These are phyloP conservation scores for Metarhizium brunneum DNA, from an alignment of 2,329 filamentous ascomycete species.

Conservation along the genomic window DNA sequence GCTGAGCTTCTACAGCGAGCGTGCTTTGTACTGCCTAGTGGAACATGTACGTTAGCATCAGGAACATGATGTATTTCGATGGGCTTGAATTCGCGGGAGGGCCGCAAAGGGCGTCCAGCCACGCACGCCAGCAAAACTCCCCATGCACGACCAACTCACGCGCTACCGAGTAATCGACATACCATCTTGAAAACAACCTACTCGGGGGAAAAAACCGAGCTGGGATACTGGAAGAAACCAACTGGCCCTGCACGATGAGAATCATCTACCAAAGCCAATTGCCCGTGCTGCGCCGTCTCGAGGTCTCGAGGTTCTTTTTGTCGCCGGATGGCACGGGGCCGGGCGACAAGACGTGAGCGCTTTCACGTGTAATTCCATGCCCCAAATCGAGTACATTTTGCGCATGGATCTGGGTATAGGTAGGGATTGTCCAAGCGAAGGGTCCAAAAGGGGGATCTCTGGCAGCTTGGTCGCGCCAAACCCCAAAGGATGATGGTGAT, in stretches of 20 bases:
- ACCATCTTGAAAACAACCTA: too few species aligned
- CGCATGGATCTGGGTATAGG: too few species aligned
- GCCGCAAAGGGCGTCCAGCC: too few species aligned
- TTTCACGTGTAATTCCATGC: background rate
- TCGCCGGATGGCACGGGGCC: background rate
- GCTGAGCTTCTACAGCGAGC: background rate
- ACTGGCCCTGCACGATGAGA: background rate
- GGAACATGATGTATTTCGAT: too few species aligned
- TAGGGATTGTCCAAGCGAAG: background rate
- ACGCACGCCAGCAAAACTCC: too few species aligned
- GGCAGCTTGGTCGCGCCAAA: background rate
- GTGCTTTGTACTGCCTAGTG: conserved; percentile 1
- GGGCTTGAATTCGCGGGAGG: too few species aligned
- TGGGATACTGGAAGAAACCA: background rate
- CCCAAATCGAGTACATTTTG: too few species aligned
- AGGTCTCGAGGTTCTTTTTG: too few species aligned
- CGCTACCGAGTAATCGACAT: too few species aligned
- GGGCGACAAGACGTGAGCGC: background rate
- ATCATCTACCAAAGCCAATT: background rate
- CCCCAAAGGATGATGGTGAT: background rate
- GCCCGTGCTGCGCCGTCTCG: background rate
- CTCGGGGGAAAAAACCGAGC: too few species aligned
- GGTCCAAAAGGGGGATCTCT: background rate
- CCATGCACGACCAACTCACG: too few species aligned
- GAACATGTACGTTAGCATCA: background rate